phyloP scores from a whole-genome alignment of 1,139 yeast species.

The Kazachstania sp. region DNA sequence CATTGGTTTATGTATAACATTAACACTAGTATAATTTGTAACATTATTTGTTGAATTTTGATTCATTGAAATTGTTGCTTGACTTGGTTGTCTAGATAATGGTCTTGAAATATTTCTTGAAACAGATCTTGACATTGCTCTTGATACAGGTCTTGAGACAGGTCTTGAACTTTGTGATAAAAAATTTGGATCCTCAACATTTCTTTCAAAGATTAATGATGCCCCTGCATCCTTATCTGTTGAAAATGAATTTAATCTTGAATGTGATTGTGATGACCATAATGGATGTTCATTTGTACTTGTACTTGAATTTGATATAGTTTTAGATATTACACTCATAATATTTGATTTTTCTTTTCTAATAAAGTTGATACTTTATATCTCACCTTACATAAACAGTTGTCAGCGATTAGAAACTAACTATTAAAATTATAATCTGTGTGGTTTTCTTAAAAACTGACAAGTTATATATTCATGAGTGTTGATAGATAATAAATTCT shows the following conservation, averaged over 20 bases:
- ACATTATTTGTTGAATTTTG: not conserved
- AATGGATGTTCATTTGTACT: not conserved
- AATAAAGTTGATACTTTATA: too few species aligned
- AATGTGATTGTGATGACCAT: not conserved
- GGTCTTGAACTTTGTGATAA: not conserved
- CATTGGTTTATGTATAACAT: not conserved
- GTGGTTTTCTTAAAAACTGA: too few species aligned
- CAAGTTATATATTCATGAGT: too few species aligned
- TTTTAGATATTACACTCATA: not conserved
- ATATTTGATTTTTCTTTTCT: too few species aligned
- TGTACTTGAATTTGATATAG: conserved; percentile 2
- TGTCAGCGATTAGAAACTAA: too few species aligned
- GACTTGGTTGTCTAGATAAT: conserved; percentile 1
- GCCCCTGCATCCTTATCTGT: not conserved
- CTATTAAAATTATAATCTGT: too few species aligned
- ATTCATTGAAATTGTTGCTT: not conserved
- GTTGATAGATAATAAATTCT: too few species aligned
- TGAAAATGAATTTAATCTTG: not conserved
- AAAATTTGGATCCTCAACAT: conserved; percentile 45
- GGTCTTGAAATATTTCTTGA: conserved; percentile 2
- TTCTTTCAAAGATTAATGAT: conserved; percentile 48
- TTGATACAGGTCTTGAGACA: not conserved
- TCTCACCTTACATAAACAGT: too few species aligned
- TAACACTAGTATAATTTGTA: not conserved
- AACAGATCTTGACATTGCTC: not conserved